phyloP scores from a whole-genome alignment of 208 protist species.

The Trypanosoma cruzi region DNA sequence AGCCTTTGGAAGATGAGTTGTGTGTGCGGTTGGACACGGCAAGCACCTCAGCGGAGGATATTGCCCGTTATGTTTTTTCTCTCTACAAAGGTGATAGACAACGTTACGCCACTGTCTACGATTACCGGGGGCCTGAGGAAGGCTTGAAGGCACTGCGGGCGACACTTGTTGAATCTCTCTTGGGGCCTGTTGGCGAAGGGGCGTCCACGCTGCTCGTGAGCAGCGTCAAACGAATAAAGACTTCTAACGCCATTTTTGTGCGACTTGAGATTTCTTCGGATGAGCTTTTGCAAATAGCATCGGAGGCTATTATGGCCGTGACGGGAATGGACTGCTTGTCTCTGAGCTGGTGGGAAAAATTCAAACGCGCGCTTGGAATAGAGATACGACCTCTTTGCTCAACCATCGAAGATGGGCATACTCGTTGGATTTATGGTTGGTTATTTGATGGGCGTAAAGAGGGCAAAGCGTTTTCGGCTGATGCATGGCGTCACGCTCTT shows the following conservation, averaged over 20 bases:
- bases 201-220: neutral
- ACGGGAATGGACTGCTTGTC: neutral
- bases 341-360: constrained; percentile 22
- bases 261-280: constrained; percentile 15
- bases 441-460: constrained; percentile 42
- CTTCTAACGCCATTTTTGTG: constrained; percentile 2
- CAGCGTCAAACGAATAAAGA: constrained; percentile 1
- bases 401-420: constrained; percentile 48
- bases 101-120: constrained; percentile 5
- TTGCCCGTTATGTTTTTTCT: constrained; percentile 16
- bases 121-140: constrained; percentile 7
- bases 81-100: neutral
- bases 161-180: constrained; percentile 16
- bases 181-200: constrained; percentile 16
- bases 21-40: constrained; percentile 31
- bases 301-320: constrained; percentile 12
- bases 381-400: neutral
- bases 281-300: constrained; percentile 11
- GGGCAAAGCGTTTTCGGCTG: neutral
- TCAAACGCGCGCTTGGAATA: constrained; percentile 7
- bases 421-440: constrained; percentile 78
- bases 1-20: constrained; percentile 40
- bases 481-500: constrained; percentile 35
- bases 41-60: constrained; percentile 14
- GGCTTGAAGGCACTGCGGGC: constrained; percentile 2